Conservation (phyloP, 441 rosid species). For the Breynia disticha region DNA sequence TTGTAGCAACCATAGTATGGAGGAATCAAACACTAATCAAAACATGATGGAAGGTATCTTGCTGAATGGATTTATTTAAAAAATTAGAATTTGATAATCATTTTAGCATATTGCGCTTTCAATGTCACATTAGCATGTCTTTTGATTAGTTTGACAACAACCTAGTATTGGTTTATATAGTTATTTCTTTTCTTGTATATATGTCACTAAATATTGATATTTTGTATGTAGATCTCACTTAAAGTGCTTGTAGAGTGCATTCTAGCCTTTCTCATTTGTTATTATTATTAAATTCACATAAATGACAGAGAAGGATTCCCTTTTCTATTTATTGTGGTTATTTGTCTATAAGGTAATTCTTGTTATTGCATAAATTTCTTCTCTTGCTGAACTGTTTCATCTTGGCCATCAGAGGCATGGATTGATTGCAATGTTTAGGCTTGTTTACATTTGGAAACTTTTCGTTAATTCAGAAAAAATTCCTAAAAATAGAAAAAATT, state of each 20-base stretch:
- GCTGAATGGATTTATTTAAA: constrained; percentile 15
- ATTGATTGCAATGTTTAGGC: too few species aligned
- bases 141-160: not conserved
- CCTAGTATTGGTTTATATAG: not conserved
- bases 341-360: too few species aligned
- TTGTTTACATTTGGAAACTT: too few species aligned
- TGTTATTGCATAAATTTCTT: too few species aligned
- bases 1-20: constrained; percentile 48
- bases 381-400: too few species aligned
- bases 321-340: too few species aligned
- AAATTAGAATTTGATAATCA: constrained; percentile 4
- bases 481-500: too few species aligned
- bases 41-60: constrained; percentile 36
- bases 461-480: too few species aligned
- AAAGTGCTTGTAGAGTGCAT: not conserved
- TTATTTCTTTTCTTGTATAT: not conserved
- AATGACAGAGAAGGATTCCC: too few species aligned
- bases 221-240: not conserved
- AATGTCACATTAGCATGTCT: constrained; percentile 7
- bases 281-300: too few species aligned
- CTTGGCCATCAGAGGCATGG: too few species aligned
- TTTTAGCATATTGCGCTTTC: not conserved
- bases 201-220: not conserved
- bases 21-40: constrained; percentile 23
- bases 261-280: not conserved